Percentiles rank a stretch among this genome's conserved stretches.
phyloP scores from a whole-genome alignment of 352 stramenopile species.

The Pythium rishiriense region DNA sequence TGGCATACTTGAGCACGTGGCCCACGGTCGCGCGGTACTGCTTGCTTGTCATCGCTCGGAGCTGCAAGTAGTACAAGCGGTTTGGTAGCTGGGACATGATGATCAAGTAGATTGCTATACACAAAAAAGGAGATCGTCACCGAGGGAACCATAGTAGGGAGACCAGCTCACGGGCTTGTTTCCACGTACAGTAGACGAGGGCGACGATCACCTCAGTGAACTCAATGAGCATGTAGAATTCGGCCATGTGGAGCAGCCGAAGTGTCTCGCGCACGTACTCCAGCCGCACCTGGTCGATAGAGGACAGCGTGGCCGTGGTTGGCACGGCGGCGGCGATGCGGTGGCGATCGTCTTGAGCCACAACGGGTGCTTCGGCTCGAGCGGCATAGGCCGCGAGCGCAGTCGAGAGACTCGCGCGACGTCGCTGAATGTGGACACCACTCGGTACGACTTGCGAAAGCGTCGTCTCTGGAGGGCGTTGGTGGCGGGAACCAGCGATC shows the following conservation, averaged over 20 bases:
- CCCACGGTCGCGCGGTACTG: conserved; percentile 8
- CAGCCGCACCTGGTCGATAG: neutral
- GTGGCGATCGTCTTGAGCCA: no score
- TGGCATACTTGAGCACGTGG: conserved; percentile 24
- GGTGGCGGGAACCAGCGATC: no score
- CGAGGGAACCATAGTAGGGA: no score
- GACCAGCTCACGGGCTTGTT: no score
- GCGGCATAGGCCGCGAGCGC: no score
- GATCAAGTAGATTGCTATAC: conserved; percentile 21
- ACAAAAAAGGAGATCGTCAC: neutral
- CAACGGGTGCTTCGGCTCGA: no score
- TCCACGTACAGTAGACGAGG: conserved; percentile 11
- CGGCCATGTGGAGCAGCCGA: conserved; percentile 14
- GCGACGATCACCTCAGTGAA: conserved; percentile 14
- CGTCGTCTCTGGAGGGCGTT: no score
- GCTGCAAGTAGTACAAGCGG: conserved; percentile 26
- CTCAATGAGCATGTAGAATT: conserved; percentile 16
- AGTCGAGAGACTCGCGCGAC: no score
- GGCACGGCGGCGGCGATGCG: no score
- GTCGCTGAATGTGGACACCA: no score
- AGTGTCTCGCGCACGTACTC: conserved; percentile 8
- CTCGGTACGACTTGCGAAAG: no score
- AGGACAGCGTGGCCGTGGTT: no score
- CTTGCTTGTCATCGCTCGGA: neutral
- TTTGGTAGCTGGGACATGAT: conserved; percentile 25